Conservation (phyloP, 2,329 filamentous ascomycete species). For the Diaporthe ampelina region DNA sequence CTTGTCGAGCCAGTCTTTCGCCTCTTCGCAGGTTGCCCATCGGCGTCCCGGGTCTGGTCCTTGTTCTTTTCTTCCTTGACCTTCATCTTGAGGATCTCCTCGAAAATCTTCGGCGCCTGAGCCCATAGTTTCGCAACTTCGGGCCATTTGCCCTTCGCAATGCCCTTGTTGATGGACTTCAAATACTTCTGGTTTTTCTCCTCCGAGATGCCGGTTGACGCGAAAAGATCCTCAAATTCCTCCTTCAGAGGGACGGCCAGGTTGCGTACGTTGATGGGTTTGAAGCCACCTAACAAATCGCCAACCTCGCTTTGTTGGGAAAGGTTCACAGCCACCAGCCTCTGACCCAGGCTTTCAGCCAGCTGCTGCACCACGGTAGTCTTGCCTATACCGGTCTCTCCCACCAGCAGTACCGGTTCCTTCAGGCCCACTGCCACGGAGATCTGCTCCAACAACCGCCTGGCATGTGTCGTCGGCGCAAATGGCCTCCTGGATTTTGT, state of each 20-base stretch:
- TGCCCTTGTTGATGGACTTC: conserved; percentile 82
- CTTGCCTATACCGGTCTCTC: conserved; percentile 98
- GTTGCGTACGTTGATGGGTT: conserved; percentile 91
- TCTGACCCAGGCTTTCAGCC: conserved; percentile 85
- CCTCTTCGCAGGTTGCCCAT: conserved; percentile 77
- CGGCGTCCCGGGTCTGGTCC: conserved; percentile 56
- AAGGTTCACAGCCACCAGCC: conserved; percentile 92
- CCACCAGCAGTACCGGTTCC: conserved; percentile 96
- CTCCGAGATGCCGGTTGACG: conserved; percentile 84
- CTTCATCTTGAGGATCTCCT: conserved; percentile 73
- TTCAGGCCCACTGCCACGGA: conserved; percentile 83
- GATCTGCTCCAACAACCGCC: conserved; percentile 89
- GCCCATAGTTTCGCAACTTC: conserved; percentile 88
- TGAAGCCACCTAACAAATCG: conserved; percentile 96
- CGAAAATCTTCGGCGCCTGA: conserved; percentile 90
- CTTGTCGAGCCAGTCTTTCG: conserved; percentile 74
- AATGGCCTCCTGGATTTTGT: conserved; percentile 76
- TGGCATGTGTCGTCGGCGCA: conserved; percentile 88
- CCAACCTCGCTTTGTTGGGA: conserved; percentile 98
- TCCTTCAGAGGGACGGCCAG: conserved; percentile 92
- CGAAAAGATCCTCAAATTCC: conserved; percentile 92
- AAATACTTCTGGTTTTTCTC: conserved; percentile 92
- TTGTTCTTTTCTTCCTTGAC: conserved; percentile 61
- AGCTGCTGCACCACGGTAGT: conserved; percentile 96
- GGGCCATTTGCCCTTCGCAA: conserved; percentile 89